A percentile compares a stretch with the other conserved stretches of the same genome.
Conservation (phyloP, 352 stramenopile genomes). For the Phytophthora fragariaefolia region DNA sequence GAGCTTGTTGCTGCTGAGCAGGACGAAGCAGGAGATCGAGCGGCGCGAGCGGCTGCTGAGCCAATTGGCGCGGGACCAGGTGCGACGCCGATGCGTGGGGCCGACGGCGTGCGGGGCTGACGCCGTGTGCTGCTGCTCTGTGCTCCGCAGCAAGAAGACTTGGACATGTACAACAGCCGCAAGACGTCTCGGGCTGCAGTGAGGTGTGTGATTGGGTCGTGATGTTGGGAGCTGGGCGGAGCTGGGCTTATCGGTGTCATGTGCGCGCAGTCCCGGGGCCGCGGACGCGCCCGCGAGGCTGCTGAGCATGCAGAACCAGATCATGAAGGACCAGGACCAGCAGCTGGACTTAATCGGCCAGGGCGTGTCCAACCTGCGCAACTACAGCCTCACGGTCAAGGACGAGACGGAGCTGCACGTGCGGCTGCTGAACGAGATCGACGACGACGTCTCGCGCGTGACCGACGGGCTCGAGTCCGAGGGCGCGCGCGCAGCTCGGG, state of each 20-base stretch:
- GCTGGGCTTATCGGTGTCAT: no score
- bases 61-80: constrained; percentile 71
- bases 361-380: constrained; percentile 85
- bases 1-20: constrained; percentile 20
- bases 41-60: constrained; percentile 68
- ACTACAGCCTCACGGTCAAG: constrained; percentile 88
- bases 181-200: constrained; percentile 38
- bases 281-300: constrained; percentile 51
- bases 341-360: constrained; percentile 85
- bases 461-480: constrained; percentile 88
- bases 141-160: constrained; percentile 60
- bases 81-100: constrained; percentile 5
- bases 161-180: constrained; percentile 82
- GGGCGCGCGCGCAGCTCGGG: constrained; percentile 74
- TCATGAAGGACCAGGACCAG: constrained; percentile 92
- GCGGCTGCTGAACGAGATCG: constrained; percentile 89
- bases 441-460: constrained; percentile 84
- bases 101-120: no score
- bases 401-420: constrained; percentile 92
- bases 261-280: constrained; percentile 33
- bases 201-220: no score
- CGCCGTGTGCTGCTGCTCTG: not conserved
- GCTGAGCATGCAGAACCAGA: constrained; percentile 89
- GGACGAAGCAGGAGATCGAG: constrained; percentile 74
- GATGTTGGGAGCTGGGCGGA: no score